These are phyloP conservation scores for Cutaneotrichosporon sp. DNA, from an alignment of 1,284 basidiomycete genomes.

Conservation along the genomic window DNA sequence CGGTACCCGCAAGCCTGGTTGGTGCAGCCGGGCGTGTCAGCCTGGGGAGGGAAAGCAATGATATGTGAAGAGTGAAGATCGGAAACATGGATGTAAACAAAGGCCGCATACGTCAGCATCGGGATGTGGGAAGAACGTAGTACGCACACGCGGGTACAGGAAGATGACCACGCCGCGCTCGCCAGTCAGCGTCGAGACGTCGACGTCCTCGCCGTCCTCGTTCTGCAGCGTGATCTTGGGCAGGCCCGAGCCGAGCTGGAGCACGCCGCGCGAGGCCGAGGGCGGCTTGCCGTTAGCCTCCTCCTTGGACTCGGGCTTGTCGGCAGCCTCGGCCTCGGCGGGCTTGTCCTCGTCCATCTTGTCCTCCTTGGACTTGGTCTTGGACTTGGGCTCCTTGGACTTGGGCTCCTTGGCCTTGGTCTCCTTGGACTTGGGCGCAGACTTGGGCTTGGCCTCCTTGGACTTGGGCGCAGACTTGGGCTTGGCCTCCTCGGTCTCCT, in stretches of 20 bases:
- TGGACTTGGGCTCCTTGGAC: constrained; percentile 13
- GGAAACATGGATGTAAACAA: not conserved
- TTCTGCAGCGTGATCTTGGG: constrained; percentile 75
- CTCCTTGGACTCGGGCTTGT: constrained; percentile 14
- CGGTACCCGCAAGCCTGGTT: constrained; percentile 86
- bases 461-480: constrained; percentile 4
- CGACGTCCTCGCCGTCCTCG: constrained; percentile 53
- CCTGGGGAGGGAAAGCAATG: constrained; percentile 50
- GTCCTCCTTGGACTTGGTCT: constrained; percentile 22
- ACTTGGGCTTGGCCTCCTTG: constrained; percentile 9
- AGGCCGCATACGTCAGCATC: not conserved
- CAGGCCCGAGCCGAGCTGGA: constrained; percentile 75
- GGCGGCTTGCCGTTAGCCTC: constrained; percentile 19
- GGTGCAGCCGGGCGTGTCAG: constrained; percentile 70
- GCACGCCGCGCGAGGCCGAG: constrained; percentile 38
- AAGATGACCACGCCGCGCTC: constrained; percentile 81
- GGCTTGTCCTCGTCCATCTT: constrained; percentile 29
- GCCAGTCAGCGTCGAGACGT: constrained; percentile 48
- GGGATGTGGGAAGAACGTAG: not conserved
- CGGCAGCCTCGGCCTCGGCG: not conserved
- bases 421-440: constrained; percentile 19
- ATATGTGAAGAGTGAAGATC: too few relatives aligned
- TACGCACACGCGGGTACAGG: constrained; percentile 58
- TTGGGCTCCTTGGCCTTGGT: constrained; percentile 25
- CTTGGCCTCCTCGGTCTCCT: constrained; percentile 12